phyloP scores from a whole-genome alignment of 2,329 filamentous ascomycete species.

The Beauveria brongniartii region DNA sequence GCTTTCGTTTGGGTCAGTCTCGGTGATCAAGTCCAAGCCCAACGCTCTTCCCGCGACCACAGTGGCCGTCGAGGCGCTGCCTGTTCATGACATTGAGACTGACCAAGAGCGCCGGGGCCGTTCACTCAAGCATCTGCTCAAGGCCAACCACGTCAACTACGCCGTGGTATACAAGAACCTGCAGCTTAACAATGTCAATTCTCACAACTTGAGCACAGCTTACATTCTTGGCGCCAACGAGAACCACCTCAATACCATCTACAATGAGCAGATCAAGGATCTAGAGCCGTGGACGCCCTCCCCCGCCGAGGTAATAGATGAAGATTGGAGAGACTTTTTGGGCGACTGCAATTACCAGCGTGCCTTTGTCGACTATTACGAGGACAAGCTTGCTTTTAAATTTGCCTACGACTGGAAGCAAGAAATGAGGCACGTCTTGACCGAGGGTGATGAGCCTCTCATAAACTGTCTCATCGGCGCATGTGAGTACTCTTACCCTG shows the following conservation, averaged over 20 bases:
- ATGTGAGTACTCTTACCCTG: constrained; percentile 43
- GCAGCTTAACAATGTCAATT: constrained; percentile 72
- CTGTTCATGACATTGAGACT: constrained; percentile 73
- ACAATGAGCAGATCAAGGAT: constrained; percentile 63
- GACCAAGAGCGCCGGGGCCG: constrained; percentile 69
- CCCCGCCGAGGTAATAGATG: constrained; percentile 70
- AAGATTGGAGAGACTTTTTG: constrained; percentile 82
- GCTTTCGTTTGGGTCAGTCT: constrained; percentile 24
- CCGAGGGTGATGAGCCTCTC: constrained; percentile 65
- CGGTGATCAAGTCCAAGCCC: neutral
- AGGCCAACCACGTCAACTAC: constrained; percentile 86
- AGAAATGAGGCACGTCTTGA: constrained; percentile 68
- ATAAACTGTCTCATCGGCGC: constrained; percentile 74
- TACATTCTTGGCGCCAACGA: constrained; percentile 74
- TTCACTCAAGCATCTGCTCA: constrained; percentile 82
- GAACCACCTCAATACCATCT: constrained; percentile 68
- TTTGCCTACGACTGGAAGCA: constrained; percentile 78
- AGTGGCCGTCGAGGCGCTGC: constrained; percentile 39
- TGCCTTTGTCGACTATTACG: constrained; percentile 90
- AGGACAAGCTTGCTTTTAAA: constrained; percentile 71
- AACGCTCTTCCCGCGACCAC: constrained; percentile 5
- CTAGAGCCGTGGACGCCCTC: constrained; percentile 78
- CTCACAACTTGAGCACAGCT: constrained; percentile 75
- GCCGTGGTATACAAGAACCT: constrained; percentile 71
- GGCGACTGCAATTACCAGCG: constrained; percentile 77